Conservation (phyloP, 2,329 filamentous ascomycete genomes). For the Catunica adiposa region DNA sequence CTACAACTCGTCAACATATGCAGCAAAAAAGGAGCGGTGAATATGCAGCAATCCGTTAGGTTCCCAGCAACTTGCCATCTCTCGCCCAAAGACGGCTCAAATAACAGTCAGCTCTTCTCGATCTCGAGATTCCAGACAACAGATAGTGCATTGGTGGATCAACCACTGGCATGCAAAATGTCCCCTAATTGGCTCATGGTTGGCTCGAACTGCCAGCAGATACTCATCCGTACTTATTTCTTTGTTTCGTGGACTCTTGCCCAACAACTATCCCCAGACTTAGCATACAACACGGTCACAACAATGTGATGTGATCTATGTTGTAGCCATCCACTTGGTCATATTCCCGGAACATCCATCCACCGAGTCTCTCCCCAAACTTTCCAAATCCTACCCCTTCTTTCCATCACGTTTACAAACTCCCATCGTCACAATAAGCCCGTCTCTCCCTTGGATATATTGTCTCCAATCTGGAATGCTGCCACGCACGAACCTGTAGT, state of each 20-base stretch:
- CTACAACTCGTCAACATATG: neutral
- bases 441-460: neutral
- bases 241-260: too few relatives aligned
- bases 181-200: neutral
- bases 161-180: neutral
- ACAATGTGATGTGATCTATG: too few relatives aligned
- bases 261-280: too few relatives aligned
- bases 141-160: neutral
- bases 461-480: neutral
- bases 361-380: too few relatives aligned
- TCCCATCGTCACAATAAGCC: neutral
- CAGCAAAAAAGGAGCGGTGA: neutral
- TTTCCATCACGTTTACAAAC: too few relatives aligned
- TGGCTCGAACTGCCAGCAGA: too few relatives aligned
- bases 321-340: too few relatives aligned
- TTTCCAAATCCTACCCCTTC: too few relatives aligned
- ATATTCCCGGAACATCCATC: too few relatives aligned
- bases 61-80: neutral
- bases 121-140: neutral
- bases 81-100: neutral
- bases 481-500: too few relatives aligned
- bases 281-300: too few relatives aligned
- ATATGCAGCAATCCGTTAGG: conserved; percentile 2
- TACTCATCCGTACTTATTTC: too few relatives aligned
- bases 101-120: neutral